Evolutionary conservation across 169 alveolate genomes (phyloP), one percentile per base, ranked within the genome.

Genomic region (Plasmodium relictum): DNA sequence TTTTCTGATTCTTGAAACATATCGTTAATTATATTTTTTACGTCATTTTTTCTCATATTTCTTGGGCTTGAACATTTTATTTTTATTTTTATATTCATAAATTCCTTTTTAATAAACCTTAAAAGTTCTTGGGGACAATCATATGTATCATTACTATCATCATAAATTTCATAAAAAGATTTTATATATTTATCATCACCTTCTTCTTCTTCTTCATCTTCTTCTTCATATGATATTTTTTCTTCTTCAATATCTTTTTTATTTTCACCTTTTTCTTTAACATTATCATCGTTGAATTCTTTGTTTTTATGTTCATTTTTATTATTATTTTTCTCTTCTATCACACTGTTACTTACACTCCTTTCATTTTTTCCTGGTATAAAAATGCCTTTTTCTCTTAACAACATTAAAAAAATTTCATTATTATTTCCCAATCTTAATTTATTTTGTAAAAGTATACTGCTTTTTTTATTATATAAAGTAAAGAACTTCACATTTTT

Each of bases 41-140:
- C 92, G 5, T 91, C 86, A 31, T 26, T 76, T 48, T 74, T 68
- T 52, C 22, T 89, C 42, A 92, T 44, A 65, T 92, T 92, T 50
- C 93, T 45, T 8, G 95, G 92, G 44, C 90, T 83, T 41, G 95
- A 88, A 26, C 95, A 92, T 44, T 89, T 92, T 4, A 92, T 92
- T 45, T 87, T 88, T 41, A 92, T 73, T 78, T 88, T 74, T 69
- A 93, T 86, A 16, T 92, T 87, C 88, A 74, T 89, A 59, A 88
- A 91, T 26, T 73, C 87, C 37, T 76, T 88, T 70, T 73, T 89
- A 26, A 92, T 92, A 68, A 92, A 92, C 74, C 76, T 73, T 37
- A 70, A 48, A 12, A 92, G 91, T 22, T 92, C 85, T 7, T 52
- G 76, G n/a, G 95, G 95, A 14, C 92, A 88, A 39, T 61, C 88